These are phyloP conservation scores for Lipomyces starkeyi DNA, from an alignment of 805 yeast genomes.

Conservation along the genomic window DNA sequence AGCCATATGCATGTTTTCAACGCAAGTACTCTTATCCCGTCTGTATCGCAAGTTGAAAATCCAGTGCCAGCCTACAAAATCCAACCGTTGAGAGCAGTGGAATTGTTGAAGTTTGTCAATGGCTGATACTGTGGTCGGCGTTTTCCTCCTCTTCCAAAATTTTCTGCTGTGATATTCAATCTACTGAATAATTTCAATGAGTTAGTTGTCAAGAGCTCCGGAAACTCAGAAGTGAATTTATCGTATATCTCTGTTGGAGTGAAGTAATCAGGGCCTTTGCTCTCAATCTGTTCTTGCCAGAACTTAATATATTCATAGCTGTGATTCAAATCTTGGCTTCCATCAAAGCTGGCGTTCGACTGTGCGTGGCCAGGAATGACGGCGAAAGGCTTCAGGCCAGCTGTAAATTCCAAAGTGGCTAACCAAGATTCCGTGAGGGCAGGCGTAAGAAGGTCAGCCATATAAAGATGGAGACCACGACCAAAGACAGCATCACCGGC, in stretches of 20 bases:
- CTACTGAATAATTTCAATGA: neutral
- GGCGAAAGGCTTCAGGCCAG: neutral
- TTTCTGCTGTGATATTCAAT: neutral
- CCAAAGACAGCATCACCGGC: neutral
- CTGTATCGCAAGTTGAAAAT: no score
- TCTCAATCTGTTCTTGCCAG: neutral
- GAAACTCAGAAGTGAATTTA: neutral
- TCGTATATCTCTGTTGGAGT: neutral
- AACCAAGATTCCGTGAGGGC: neutral
- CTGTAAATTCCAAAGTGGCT: neutral
- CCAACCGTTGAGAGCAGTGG: neutral
- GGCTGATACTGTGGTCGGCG: neutral
- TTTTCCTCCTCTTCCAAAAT: constrained; percentile 1
- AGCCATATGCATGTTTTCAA: no score
- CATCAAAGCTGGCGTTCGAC: neutral
- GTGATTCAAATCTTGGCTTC: neutral
- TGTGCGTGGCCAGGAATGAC: neutral
- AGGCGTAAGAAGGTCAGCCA: neutral
- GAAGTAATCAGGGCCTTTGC: neutral
- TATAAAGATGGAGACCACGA: neutral
- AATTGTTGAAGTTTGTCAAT: neutral
- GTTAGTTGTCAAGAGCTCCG: neutral
- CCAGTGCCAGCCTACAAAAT: neutral
- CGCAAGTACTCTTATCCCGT: no score
- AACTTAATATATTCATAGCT: neutral